These are phyloP conservation scores for Crassisporium funariophilum DNA, from an alignment of 768 basidiomycete species.

Conservation along the genomic window DNA sequence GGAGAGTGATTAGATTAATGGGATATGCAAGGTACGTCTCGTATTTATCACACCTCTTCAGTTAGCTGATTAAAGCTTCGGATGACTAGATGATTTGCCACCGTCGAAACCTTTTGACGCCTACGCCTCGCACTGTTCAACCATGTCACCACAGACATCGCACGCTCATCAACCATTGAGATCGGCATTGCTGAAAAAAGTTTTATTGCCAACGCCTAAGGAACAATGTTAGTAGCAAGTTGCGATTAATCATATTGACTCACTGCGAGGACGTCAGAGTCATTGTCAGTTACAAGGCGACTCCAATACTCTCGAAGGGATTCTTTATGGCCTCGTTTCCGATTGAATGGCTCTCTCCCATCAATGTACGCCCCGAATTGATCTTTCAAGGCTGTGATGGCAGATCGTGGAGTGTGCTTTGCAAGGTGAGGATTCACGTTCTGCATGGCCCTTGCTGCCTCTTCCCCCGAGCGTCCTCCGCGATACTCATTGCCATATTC, in stretches of 20 bases:
- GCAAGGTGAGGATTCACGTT: conserved; percentile 12
- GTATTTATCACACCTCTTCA: too few species aligned
- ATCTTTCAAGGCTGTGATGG: conserved; percentile 7
- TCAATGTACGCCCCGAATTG: conserved; percentile 17
- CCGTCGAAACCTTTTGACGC: conserved; percentile 24
- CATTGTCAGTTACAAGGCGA: conserved; percentile 14
- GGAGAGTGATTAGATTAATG: too few species aligned
- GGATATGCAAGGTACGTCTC: too few species aligned
- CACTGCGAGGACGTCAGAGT: conserved; percentile 33
- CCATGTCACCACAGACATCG: conserved; percentile 35
- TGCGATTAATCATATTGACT: conserved; percentile 7
- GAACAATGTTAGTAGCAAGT: background rate
- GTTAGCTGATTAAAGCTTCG: too few species aligned
- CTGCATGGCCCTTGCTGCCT: conserved; percentile 10
- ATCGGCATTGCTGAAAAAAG: conserved; percentile 33
- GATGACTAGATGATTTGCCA: too few species aligned
- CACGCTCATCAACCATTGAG: conserved; percentile 42
- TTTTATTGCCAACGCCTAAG: conserved; percentile 35
- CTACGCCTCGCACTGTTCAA: conserved; percentile 32
- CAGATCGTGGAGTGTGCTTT: conserved; percentile 7
- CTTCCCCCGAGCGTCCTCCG: conserved; percentile 1
- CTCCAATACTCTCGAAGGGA: conserved; percentile 17
- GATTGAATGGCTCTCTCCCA: conserved; percentile 18
- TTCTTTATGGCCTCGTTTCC: background rate
- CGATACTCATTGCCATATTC: conserved; percentile 14